These are phyloP conservation scores for Musa acuminata DNA, from an alignment of 176 grass and related monocot genomes.

Conservation along the genomic window DNA sequence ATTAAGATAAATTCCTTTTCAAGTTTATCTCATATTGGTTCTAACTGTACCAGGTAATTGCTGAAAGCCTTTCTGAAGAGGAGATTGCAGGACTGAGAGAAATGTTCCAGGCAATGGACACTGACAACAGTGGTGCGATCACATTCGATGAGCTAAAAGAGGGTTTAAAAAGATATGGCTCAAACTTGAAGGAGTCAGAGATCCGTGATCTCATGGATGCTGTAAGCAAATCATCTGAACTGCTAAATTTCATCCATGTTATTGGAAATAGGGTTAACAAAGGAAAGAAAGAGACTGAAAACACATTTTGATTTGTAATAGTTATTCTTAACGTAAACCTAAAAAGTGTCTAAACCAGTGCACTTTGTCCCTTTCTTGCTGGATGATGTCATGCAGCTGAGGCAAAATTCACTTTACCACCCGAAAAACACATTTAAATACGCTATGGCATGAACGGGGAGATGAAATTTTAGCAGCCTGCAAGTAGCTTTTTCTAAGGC, in stretches of 20 bases:
- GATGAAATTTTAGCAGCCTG: too few relatives aligned
- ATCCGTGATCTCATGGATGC: slow-evolving; percentile 58
- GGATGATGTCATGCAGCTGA: too few relatives aligned
- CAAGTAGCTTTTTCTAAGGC: too few relatives aligned
- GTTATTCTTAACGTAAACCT: too few relatives aligned
- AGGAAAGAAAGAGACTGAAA: not conserved
- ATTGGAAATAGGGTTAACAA: not conserved
- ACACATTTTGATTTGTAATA: not conserved
- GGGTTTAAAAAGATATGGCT: slow-evolving; percentile 34
- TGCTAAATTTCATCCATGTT: not conserved
- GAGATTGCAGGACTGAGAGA: slow-evolving; percentile 59
- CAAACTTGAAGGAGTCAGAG: slow-evolving; percentile 43
- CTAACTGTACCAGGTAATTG: slow-evolving; percentile 26
- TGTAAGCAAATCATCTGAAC: not conserved
- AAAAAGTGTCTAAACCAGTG: too few relatives aligned
- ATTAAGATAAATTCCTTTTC: too few relatives aligned
- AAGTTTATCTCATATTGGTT: not conserved
- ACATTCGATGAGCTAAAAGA: slow-evolving; percentile 68
- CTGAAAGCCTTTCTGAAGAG: slow-evolving; percentile 43
- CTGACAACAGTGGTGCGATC: slow-evolving; percentile 50
- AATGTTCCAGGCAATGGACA: slow-evolving; percentile 71
- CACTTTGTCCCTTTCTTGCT: too few relatives aligned
- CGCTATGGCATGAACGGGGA: too few relatives aligned
- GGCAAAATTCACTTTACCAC: too few relatives aligned
- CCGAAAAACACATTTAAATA: too few relatives aligned